Conservation (phyloP, 2,329 filamentous ascomycete species). For the Aspergillus pseudoterreus region DNA sequence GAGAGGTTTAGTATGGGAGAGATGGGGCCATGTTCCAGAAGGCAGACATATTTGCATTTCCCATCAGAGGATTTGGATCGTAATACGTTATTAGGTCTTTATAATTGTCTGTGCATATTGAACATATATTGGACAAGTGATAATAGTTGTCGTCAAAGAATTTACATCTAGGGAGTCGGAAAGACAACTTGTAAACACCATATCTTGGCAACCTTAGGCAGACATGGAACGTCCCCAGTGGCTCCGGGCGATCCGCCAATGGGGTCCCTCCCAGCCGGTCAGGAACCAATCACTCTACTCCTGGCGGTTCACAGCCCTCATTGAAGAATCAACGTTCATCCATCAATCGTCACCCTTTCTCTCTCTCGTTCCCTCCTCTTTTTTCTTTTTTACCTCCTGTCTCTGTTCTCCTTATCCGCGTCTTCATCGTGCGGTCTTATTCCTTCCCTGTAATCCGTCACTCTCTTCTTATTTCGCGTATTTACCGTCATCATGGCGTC, state of each 20-base stretch:
- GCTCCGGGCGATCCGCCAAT: neutral
- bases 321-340: slow-evolving; percentile 1
- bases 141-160: too few relatives aligned
- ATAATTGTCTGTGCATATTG: too few relatives aligned
- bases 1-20: neutral
- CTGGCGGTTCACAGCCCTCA: neutral
- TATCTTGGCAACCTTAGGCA: neutral
- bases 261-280: neutral
- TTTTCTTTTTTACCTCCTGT: neutral
- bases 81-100: too few relatives aligned
- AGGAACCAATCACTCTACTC: slow-evolving; percentile 1
- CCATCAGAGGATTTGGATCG: too few relatives aligned
- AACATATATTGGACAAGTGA: too few relatives aligned
- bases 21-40: neutral
- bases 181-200: neutral
- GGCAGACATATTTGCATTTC: neutral
- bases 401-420: neutral
- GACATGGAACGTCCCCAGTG: neutral
- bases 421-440: neutral
- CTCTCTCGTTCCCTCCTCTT: neutral
- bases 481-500: slow-evolving; percentile 27
- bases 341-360: neutral
- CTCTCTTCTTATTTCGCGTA: neutral
- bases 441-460: neutral
- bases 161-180: neutral